A percentile compares a stretch with the other conserved stretches of the same genome.
Conservation (phyloP, 2,329 filamentous ascomycete species). For the Lomentospora prolificans region DNA sequence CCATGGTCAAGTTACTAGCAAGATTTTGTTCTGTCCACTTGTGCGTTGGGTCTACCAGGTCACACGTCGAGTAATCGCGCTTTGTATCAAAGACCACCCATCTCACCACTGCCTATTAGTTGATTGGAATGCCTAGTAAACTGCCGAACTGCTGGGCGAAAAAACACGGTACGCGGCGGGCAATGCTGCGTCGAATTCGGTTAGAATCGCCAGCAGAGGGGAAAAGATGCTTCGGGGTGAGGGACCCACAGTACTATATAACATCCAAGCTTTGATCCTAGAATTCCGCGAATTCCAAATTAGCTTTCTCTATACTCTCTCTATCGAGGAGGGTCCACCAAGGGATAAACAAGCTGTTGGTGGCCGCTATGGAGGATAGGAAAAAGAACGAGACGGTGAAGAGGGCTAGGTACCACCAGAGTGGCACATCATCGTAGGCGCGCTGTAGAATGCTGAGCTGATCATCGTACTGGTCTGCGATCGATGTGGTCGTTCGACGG, state of each 20-base stretch:
- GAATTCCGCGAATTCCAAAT: background rate
- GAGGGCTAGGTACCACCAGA: constrained; percentile 46
- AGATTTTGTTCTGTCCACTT: constrained; percentile 53
- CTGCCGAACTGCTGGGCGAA: constrained; percentile 52
- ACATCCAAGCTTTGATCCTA: background rate
- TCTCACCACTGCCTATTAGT: constrained; percentile 50
- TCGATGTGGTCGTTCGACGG: constrained; percentile 16
- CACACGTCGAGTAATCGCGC: constrained; percentile 41
- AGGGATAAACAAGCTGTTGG: background rate
- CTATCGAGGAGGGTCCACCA: background rate
- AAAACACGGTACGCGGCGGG: constrained; percentile 47
- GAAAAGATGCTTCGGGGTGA: background rate
- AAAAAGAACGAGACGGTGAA: constrained; percentile 32
- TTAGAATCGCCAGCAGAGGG: too few relatives aligned
- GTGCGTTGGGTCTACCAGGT: constrained; percentile 40
- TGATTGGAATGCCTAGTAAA: constrained; percentile 48
- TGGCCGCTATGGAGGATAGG: constrained; percentile 32
- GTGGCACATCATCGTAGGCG: constrained; percentile 46
- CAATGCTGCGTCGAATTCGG: constrained; percentile 29
- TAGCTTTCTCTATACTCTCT: background rate
- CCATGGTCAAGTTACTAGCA: constrained; percentile 39
- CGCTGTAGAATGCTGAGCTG: constrained; percentile 50
- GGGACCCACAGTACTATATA: background rate
- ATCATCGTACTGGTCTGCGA: constrained; percentile 47
- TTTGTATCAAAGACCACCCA: constrained; percentile 52